Percentiles rank a stretch among this genome's conserved stretches.
phyloP scores from a whole-genome alignment of 78 protist genomes.

The Diacronema lutheri region DNA sequence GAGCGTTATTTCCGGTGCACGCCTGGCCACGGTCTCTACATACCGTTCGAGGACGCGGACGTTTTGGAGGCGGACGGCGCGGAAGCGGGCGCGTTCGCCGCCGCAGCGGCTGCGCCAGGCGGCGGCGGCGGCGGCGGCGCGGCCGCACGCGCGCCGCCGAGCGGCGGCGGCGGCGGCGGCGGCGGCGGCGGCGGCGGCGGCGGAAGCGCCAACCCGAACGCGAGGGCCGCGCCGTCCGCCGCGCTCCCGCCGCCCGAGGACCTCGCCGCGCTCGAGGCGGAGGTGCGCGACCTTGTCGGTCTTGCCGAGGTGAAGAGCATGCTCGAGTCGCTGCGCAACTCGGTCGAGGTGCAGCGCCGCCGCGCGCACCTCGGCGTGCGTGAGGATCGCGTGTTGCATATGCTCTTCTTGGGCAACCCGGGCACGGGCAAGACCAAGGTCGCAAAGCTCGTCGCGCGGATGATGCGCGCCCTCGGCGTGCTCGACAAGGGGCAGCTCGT shows the following conservation, averaged over 20 bases:
- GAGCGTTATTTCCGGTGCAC: slow-evolving; percentile 18
- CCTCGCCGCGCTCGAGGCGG: neutral
- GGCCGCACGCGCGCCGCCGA: neutral
- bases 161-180: neutral
- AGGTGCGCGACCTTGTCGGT: slow-evolving; percentile 15
- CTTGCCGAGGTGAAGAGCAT: slow-evolving; percentile 32
- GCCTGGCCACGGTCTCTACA: slow-evolving; percentile 20
- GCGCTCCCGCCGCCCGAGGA: neutral
- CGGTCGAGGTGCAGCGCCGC: neutral
- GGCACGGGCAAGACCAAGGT: slow-evolving; percentile 45
- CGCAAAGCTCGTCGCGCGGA: slow-evolving; percentile 28
- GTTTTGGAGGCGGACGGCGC: neutral
- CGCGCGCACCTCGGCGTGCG: neutral
- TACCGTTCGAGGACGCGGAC: neutral
- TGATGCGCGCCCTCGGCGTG: slow-evolving; percentile 7
- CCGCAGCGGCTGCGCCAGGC: neutral
- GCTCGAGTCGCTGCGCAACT: slow-evolving; percentile 18
- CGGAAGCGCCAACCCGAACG: neutral
- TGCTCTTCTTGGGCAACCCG: slow-evolving; percentile 37
- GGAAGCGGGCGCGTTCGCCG: neutral
- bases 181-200: neutral
- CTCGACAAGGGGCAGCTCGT: slow-evolving; percentile 6
- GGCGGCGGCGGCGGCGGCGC: neutral
- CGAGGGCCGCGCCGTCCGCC: neutral
- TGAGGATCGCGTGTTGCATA: slow-evolving; percentile 18